These are phyloP conservation scores for Emmonsia crescens DNA, from an alignment of 2,329 filamentous ascomycete species.

Conservation along the genomic window DNA sequence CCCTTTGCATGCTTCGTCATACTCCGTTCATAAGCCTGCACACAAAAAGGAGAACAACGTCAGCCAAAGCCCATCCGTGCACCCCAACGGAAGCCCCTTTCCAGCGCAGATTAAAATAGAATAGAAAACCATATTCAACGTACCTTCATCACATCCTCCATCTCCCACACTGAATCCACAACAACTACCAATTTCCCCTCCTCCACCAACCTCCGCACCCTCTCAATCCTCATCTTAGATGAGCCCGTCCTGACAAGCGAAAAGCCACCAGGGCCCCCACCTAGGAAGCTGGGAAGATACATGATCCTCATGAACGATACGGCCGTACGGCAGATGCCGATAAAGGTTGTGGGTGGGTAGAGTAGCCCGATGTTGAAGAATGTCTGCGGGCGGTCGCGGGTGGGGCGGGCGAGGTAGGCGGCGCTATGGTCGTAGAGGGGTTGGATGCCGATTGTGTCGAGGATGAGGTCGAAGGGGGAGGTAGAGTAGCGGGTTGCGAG, in stretches of 20 bases:
- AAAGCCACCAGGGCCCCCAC: neutral
- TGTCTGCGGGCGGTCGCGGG: neutral
- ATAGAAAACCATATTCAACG: neutral
- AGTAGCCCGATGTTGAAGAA: neutral
- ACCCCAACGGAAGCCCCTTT: neutral
- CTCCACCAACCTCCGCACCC: neutral
- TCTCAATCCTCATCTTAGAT: neutral
- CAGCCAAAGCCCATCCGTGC: neutral
- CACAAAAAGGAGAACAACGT: neutral
- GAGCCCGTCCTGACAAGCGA: neutral
- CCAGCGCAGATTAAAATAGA: neutral
- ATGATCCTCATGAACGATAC: neutral
- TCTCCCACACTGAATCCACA: neutral
- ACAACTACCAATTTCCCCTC: neutral
- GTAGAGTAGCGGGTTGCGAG: neutral
- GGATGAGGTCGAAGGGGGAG: neutral
- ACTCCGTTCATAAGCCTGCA: neutral
- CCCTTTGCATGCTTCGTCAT: neutral
- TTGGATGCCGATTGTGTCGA: neutral
- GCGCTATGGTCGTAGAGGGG: neutral
- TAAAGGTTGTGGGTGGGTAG: neutral
- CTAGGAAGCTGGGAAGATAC: neutral
- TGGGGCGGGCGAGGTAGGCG: neutral
- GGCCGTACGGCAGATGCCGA: neutral
- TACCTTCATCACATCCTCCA: neutral